Evolutionary conservation across 2,329 filamentous ascomycete species (phyloP).

Genomic region (Phialocephala subalpina): DNA sequence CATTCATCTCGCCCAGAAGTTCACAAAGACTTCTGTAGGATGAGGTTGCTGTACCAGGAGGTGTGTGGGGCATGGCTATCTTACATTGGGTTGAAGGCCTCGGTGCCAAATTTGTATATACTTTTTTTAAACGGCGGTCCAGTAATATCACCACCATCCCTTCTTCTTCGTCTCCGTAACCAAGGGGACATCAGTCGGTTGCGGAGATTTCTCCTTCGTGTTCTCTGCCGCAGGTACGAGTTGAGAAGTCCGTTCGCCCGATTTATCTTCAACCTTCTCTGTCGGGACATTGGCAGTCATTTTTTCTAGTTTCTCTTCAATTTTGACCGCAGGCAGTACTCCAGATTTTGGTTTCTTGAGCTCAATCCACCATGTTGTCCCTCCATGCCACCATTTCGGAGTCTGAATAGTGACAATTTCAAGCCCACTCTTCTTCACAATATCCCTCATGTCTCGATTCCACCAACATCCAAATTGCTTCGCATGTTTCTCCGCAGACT

Average conservation of each 20-base stretch:
- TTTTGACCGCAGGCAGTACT: background rate
- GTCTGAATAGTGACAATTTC: conserved; percentile 63
- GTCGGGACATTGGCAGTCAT: background rate
- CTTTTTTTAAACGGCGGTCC: background rate
- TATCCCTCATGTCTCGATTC: conserved; percentile 67
- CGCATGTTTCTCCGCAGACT: conserved; percentile 62
- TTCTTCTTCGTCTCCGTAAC: background rate
- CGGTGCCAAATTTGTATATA: background rate
- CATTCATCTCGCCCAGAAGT: background rate
- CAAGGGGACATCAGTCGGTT: background rate
- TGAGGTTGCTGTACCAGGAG: background rate
- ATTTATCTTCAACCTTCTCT: background rate
- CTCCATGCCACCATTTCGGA: conserved; percentile 58
- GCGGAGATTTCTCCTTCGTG: background rate
- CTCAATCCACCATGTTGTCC: conserved; percentile 67
- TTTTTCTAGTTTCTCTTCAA: background rate
- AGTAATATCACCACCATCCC: background rate
- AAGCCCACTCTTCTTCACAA: conserved; percentile 64
- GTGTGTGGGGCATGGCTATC: background rate
- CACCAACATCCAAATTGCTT: conserved; percentile 72
- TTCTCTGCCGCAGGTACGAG: background rate
- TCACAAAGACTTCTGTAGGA: background rate
- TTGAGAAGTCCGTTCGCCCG: background rate
- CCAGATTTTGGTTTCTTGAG: conserved; percentile 46
- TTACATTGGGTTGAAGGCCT: background rate